phyloP scores from a whole-genome alignment of 169 alveolate genomes.

The Eimeria sp. region DNA sequence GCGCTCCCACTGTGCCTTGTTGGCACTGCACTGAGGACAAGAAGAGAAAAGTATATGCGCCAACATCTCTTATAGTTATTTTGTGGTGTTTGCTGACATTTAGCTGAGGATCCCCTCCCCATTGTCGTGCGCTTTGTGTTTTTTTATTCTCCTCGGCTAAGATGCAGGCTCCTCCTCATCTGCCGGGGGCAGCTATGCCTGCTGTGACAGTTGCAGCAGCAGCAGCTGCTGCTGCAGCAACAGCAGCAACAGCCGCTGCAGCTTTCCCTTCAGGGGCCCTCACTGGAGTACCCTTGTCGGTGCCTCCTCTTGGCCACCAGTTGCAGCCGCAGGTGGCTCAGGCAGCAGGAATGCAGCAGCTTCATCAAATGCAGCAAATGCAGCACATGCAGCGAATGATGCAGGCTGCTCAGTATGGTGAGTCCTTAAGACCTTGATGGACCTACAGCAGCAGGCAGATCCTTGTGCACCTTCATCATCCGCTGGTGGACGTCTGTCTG shows the following conservation, averaged over 20 bases:
- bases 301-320: background rate
- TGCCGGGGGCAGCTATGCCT: constrained; percentile 44
- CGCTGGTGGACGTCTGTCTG: too few relatives aligned
- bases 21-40: background rate
- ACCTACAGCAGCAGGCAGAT: background rate
- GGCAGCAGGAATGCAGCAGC: constrained; percentile 62
- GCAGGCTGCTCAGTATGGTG: constrained; percentile 66
- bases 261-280: background rate
- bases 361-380: constrained; percentile 66
- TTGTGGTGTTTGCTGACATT: background rate
- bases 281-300: constrained; percentile 14
- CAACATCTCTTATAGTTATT: background rate
- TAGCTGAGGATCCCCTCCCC: background rate
- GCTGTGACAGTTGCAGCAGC: constrained; percentile 23
- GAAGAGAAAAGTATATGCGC: background rate
- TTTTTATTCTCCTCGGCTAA: background rate
- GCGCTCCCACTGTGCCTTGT: constrained; percentile 5
- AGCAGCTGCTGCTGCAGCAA: constrained; percentile 47
- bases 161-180: constrained; percentile 68
- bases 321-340: constrained; percentile 26
- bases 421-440: background rate
- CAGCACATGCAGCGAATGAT: constrained; percentile 69
- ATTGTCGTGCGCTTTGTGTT: background rate
- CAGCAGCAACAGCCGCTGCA: constrained; percentile 51
- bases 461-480: background rate